Evolutionary conservation across 2,329 filamentous ascomycete genomes (phyloP).

Genomic region (Graphium sp.): DNA sequence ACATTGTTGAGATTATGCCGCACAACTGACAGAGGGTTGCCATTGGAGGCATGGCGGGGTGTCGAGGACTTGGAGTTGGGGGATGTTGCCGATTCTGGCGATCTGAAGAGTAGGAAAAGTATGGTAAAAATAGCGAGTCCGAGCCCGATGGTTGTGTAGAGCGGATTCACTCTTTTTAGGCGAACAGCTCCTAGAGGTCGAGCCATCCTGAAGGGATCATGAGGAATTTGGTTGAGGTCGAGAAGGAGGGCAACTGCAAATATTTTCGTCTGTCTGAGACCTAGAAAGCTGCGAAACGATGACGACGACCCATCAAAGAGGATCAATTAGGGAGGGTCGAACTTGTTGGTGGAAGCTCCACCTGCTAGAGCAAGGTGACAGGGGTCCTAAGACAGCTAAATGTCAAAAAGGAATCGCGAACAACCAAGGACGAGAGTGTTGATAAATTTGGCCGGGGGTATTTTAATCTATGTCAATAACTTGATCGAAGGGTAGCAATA

Average conservation of each 20-base stretch:
- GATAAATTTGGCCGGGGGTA: too few species aligned
- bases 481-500: slow-evolving; percentile 1
- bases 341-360: too few species aligned
- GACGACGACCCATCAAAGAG: not conserved
- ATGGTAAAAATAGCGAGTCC: slow-evolving; percentile 60
- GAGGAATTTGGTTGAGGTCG: not conserved
- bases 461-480: too few species aligned
- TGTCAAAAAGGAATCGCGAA: too few species aligned
- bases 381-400: too few species aligned
- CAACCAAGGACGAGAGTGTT: too few species aligned
- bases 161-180: slow-evolving; percentile 64
- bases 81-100: slow-evolving; percentile 21
- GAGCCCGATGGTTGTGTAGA: slow-evolving; percentile 53
- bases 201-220: slow-evolving; percentile 24
- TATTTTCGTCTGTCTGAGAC: not conserved
- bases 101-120: slow-evolving; percentile 42
- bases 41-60: slow-evolving; percentile 38
- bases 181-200: slow-evolving; percentile 47
- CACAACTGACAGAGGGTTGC: slow-evolving; percentile 63
- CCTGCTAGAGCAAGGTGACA: too few species aligned
- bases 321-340: too few species aligned
- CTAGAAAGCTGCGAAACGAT: not conserved
- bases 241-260: not conserved
- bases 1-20: slow-evolving; percentile 94
- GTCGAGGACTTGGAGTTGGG: slow-evolving; percentile 13